Evolutionary conservation across 805 yeast genomes (phyloP).

Genomic region (Teunomyces cretensis): DNA sequence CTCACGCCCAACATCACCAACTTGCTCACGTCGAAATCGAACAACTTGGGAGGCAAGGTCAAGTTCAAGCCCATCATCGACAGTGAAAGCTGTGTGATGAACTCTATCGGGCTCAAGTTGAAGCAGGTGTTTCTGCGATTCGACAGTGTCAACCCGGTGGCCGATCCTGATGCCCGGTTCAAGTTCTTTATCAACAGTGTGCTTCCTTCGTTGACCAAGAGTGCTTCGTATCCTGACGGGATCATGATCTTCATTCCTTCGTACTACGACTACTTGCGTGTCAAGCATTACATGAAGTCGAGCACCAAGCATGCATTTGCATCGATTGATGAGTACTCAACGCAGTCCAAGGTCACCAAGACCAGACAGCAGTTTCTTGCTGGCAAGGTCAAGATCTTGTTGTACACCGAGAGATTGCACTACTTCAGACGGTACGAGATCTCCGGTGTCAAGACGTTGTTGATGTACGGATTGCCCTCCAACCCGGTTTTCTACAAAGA

Average conservation of each 20-base stretch:
- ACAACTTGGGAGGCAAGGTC: constrained; percentile 60
- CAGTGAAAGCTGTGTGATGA: constrained; percentile 55
- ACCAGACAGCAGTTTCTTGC: constrained; percentile 68
- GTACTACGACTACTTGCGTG: constrained; percentile 79
- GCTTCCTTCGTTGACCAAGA: constrained; percentile 67
- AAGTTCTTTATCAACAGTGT: constrained; percentile 72
- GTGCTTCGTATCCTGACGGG: constrained; percentile 68
- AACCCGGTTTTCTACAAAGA: constrained; percentile 85
- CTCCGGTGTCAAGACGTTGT: constrained; percentile 76
- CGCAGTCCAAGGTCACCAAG: constrained; percentile 67
- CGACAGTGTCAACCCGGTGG: constrained; percentile 50
- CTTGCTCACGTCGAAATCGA: constrained; percentile 45
- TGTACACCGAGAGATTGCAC: constrained; percentile 94
- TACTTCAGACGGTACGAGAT: constrained; percentile 85
- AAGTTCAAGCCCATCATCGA: constrained; percentile 50
- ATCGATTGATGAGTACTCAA: constrained; percentile 79
- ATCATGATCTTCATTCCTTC: constrained; percentile 79
- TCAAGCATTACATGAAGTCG: constrained; percentile 66
- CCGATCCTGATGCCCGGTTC: constrained; percentile 82
- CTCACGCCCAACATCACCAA: constrained; percentile 80
- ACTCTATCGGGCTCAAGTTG: constrained; percentile 62
- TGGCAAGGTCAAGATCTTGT: constrained; percentile 60
- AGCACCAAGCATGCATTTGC: constrained; percentile 66
- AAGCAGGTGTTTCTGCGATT: constrained; percentile 73
- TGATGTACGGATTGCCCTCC: constrained; percentile 81